Conservation (phyloP, 2,329 filamentous ascomycete species). For the Penicillium sp. region DNA sequence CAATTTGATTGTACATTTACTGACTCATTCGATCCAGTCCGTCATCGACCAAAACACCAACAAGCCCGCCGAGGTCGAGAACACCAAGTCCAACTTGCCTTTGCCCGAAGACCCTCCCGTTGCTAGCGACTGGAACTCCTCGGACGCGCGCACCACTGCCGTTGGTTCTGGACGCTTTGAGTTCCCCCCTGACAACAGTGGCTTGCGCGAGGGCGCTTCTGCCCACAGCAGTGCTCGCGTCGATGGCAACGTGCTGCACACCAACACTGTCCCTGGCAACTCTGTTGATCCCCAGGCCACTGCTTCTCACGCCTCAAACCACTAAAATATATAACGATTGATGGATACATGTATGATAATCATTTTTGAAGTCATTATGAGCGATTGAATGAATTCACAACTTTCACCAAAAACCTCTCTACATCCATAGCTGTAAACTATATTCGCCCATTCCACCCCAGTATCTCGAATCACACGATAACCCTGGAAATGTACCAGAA, state of each 20-base stretch:
- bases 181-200: slow-evolving; percentile 52
- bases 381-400: slow-evolving; percentile 12
- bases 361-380: slow-evolving; percentile 20
- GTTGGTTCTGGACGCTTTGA: slow-evolving; percentile 64
- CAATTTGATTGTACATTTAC: not conserved
- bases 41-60: slow-evolving; percentile 43
- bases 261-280: slow-evolving; percentile 46
- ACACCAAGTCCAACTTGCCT: slow-evolving; percentile 71
- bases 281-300: slow-evolving; percentile 63
- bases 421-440: not conserved
- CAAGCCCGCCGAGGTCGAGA: slow-evolving; percentile 67
- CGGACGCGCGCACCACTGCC: slow-evolving; percentile 68
- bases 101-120: slow-evolving; percentile 75
- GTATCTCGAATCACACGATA: not conserved
- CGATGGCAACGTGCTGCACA: slow-evolving; percentile 56
- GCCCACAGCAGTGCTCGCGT: slow-evolving; percentile 55
- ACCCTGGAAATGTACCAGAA: too few species aligned
- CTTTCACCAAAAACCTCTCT: not conserved
- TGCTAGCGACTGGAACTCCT: slow-evolving; percentile 77
- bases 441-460: not conserved
- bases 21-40: slow-evolving; percentile 27
- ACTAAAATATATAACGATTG: slow-evolving; percentile 40
- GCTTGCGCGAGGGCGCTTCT: slow-evolving; percentile 62
- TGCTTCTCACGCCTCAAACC: slow-evolving; percentile 62
- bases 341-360: slow-evolving; percentile 19